These are phyloP conservation scores for Fusarium vanettenii DNA, from an alignment of 2,329 filamentous ascomycete genomes.

Conservation along the genomic window DNA sequence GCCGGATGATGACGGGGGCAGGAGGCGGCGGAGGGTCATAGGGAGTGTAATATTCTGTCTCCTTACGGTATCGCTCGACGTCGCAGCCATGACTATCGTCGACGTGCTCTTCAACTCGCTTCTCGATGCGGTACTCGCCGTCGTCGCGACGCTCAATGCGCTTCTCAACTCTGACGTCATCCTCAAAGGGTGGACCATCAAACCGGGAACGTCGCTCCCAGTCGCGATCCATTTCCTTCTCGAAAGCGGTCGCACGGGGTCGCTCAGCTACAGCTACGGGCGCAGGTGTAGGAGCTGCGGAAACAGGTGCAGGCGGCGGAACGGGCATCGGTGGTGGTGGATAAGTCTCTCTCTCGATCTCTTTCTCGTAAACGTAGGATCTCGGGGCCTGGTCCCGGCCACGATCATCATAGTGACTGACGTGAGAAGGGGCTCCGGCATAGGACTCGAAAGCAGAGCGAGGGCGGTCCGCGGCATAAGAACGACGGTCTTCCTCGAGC, in stretches of 20 bases:
- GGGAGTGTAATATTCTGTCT: slow-evolving; percentile 71
- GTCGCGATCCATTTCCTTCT: slow-evolving; percentile 54
- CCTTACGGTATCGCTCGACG: slow-evolving; percentile 69
- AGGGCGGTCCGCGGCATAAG: slow-evolving; percentile 60
- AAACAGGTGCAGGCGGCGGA: slow-evolving; percentile 36
- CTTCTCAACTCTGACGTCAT: slow-evolving; percentile 65
- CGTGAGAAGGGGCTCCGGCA: slow-evolving; percentile 52
- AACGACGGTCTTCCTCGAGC: slow-evolving; percentile 57
- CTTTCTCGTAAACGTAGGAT: slow-evolving; percentile 38
- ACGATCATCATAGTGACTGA: slow-evolving; percentile 59
- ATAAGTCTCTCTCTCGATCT: slow-evolving; percentile 38
- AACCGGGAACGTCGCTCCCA: slow-evolving; percentile 57
- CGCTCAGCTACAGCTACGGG: slow-evolving; percentile 40
- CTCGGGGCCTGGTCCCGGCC: slow-evolving; percentile 48
- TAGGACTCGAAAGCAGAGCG: slow-evolving; percentile 61
- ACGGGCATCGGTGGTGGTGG: slow-evolving; percentile 37
- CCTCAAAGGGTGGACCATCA: slow-evolving; percentile 56
- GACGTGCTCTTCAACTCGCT: slow-evolving; percentile 62
- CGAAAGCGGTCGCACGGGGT: slow-evolving; percentile 51
- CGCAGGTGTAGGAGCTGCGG: slow-evolving; percentile 15
- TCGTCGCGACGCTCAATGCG: slow-evolving; percentile 63
- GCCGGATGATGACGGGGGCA: slow-evolving; percentile 66
- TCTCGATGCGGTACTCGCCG: slow-evolving; percentile 59
- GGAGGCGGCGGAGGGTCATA: slow-evolving; percentile 58
- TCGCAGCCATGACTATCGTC: slow-evolving; percentile 61